Base-by-base conservation (phyloP, 1,139 yeast genomes). In the Scheffersomyces insectosa region DNA sequence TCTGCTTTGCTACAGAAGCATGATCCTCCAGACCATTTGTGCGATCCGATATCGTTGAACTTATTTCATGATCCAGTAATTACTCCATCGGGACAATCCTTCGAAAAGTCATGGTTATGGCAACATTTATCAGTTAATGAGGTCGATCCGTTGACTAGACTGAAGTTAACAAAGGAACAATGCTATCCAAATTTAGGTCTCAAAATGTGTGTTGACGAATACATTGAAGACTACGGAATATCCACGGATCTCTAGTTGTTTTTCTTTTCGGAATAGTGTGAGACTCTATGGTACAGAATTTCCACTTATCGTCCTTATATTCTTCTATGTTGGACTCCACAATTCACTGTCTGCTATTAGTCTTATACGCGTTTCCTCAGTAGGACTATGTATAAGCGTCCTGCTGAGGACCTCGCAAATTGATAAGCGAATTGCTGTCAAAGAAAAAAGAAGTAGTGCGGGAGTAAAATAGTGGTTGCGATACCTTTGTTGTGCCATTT, bases 41-140 rank as follows among this genome's bases (percentile, higher is more conserved):
- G 72, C n/a, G 80, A 76, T 46, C 81, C 82, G 2, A 72, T 77
- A 27, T 69, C 79, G 2, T 72, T 71, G 52, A 66, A 66, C 33
- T 42, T 76, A 15, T 73, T 75, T 49, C 52, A 53, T 35, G 73
- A 76, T 34, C 81, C 81, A 0, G 80, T 77, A 5, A 57, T 75
- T 10, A 63, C 76, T 11, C 77, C 77, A 5, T 66, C 77, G n/a
- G 81, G 81, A 2, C 70, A 68, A 37, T 65, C 79, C 1, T 77
- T 71, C 50, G 81, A 76, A 49, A 65, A 68, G 44, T 50, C 74
- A 1, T 65, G 71, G 62, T 55, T 76, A 14, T 47, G 65, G 42
- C 68, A 66, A 45, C 75, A 72, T 50, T 55, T 75, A 38, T 55
- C 58, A 36, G 59, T 53, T 27, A 59, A 63, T 48, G 62, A 63